Conservation (phyloP, 495 filamentous ascomycete genomes). For the Aspergillus asperescens region DNA sequence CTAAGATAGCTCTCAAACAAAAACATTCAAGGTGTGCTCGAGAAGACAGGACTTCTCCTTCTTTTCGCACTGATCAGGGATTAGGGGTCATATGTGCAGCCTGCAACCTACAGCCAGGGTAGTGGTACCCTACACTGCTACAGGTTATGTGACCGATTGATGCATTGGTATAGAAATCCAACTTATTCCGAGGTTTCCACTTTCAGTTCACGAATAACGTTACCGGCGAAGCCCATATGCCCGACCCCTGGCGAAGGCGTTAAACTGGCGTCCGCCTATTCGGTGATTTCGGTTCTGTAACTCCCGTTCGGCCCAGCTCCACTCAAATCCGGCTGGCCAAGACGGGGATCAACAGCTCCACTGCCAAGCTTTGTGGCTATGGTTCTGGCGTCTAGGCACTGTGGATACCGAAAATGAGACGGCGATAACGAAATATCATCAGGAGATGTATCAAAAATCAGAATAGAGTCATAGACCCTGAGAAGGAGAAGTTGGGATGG, state of each 20-base stretch:
- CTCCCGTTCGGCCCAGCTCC: background rate
- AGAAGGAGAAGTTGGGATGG: background rate
- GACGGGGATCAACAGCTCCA: constrained; percentile 36
- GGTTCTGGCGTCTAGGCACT: constrained; percentile 1
- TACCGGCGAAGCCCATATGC: background rate
- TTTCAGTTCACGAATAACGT: background rate
- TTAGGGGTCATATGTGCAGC: background rate
- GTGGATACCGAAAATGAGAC: background rate
- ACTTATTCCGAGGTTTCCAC: background rate
- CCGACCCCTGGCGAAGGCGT: constrained; percentile 1
- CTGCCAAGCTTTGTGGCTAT: constrained; percentile 31
- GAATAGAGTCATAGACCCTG: no score
- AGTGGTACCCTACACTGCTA: background rate
- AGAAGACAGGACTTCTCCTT: background rate
- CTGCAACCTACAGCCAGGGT: background rate
- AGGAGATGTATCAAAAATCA: no score
- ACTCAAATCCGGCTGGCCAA: constrained; percentile 22
- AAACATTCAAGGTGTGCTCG: background rate
- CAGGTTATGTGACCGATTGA: background rate
- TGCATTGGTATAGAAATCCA: background rate
- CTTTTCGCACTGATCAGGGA: background rate
- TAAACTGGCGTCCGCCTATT: background rate
- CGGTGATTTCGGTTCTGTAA: no score
- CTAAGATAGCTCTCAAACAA: background rate
- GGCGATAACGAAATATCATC: background rate